Conservation (phyloP, 23 red algal genomes). For the Cyanidium caldarium region DNA sequence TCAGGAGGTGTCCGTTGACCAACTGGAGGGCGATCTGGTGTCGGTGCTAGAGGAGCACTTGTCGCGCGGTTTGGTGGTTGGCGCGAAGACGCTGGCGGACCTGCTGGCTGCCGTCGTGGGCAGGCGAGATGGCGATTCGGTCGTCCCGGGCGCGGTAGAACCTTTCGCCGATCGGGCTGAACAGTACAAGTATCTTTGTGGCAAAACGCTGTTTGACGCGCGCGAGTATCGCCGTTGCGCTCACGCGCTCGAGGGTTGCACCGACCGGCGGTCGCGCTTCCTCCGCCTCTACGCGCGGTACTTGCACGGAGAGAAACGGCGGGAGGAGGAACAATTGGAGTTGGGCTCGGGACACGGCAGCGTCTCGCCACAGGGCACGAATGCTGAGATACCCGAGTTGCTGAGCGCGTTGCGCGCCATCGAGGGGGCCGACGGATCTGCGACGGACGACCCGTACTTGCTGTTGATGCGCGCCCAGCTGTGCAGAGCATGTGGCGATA, state of each 20-base stretch:
- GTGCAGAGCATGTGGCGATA: neutral
- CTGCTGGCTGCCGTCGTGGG: neutral
- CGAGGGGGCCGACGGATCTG: constrained; percentile 17
- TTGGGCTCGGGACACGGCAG: neutral
- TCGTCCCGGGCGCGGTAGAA: neutral
- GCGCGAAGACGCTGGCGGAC: neutral
- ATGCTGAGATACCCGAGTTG: neutral
- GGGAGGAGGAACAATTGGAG: constrained; percentile 33
- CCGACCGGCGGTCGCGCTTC: constrained; percentile 29
- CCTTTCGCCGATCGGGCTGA: neutral
- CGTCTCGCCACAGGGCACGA: neutral
- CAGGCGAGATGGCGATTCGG: neutral
- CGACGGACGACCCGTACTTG: constrained; percentile 30
- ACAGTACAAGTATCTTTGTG: neutral
- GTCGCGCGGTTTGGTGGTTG: neutral
- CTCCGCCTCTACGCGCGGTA: constrained; percentile 56
- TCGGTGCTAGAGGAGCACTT: neutral
- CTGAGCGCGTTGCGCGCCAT: neutral
- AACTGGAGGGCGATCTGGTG: neutral
- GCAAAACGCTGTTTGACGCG: constrained; percentile 26
- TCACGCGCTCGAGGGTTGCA: constrained; percentile 3
- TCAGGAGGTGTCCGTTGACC: neutral
- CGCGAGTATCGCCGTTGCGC: constrained; percentile 65
- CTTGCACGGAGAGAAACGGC: constrained; percentile 59
- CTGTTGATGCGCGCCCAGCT: constrained; percentile 21